phyloP scores from a whole-genome alignment of 352 stramenopile genomes.

The Phytophthora boehmeriae region DNA sequence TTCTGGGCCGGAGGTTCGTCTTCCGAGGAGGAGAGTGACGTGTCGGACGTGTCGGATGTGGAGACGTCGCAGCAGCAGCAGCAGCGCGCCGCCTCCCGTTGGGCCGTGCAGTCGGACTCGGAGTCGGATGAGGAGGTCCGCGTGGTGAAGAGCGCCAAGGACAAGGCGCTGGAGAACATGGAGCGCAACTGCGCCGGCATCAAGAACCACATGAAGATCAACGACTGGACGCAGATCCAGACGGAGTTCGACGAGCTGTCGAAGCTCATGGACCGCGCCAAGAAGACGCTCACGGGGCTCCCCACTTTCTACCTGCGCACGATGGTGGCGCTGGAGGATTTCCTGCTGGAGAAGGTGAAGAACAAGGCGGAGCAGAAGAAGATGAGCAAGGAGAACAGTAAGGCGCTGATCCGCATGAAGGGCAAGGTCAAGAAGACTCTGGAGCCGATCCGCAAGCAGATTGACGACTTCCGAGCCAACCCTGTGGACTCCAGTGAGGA shows the following conservation, averaged over 20 bases:
- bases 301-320: slow-evolving; percentile 94
- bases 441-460: slow-evolving; percentile 88
- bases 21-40: slow-evolving; percentile 80
- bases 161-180: slow-evolving; percentile 85
- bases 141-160: slow-evolving; percentile 96
- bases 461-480: slow-evolving; percentile 92
- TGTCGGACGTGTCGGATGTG: slow-evolving; percentile 76
- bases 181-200: slow-evolving; percentile 72
- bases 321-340: slow-evolving; percentile 94
- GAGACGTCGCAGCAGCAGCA: slow-evolving; percentile 79
- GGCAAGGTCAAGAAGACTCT: slow-evolving; percentile 97
- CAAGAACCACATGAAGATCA: slow-evolving; percentile 95
- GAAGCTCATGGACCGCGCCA: slow-evolving; percentile 92
- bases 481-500: slow-evolving; percentile 83
- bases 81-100: slow-evolving; percentile 73
- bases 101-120: slow-evolving; percentile 84
- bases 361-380: slow-evolving; percentile 98
- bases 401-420: slow-evolving; percentile 98
- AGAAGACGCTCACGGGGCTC: slow-evolving; percentile 86
- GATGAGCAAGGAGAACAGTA: slow-evolving; percentile 95
- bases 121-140: slow-evolving; percentile 89
- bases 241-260: slow-evolving; percentile 93
- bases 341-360: slow-evolving; percentile 90
- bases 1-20: slow-evolving; percentile 87
- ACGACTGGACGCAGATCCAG: slow-evolving; percentile 96